A percentile compares a stretch with the other conserved stretches of the same genome.
phyloP scores from a whole-genome alignment of 768 basidiomycete genomes.

The Coprinellus micaceus region DNA sequence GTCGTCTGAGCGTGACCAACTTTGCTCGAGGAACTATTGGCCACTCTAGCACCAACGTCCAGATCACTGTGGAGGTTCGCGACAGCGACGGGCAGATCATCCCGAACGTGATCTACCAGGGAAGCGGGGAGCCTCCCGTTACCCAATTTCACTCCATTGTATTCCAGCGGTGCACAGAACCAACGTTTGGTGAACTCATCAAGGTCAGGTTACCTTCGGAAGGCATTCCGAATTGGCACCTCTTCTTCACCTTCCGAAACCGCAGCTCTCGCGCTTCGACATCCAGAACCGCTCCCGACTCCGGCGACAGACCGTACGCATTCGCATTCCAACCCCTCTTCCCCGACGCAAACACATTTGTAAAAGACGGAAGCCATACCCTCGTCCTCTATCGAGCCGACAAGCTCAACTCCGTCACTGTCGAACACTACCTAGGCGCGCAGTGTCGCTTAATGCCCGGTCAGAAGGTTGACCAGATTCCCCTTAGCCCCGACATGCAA shows the following conservation, averaged over 20 bases:
- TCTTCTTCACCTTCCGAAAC: conserved; percentile 93
- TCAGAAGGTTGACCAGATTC: conserved; percentile 57
- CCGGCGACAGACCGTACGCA: conserved; percentile 75
- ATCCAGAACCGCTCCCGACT: conserved; percentile 36
- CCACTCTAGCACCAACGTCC: conserved; percentile 63
- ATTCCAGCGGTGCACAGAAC: conserved; percentile 81
- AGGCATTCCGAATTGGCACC: conserved; percentile 74
- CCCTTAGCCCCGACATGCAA: conserved; percentile 56
- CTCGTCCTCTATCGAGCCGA: conserved; percentile 84
- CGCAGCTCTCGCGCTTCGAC: conserved; percentile 41
- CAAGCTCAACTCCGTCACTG: conserved; percentile 53
- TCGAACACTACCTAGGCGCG: conserved; percentile 69
- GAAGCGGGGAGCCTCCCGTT: conserved; percentile 79
- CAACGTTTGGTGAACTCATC: conserved; percentile 90
- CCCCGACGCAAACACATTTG: conserved; percentile 67
- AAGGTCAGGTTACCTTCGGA: conserved; percentile 76
- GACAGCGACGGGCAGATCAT: conserved; percentile 65
- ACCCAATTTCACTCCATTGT: conserved; percentile 88
- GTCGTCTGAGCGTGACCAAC: conserved; percentile 56
- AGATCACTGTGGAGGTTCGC: conserved; percentile 88
- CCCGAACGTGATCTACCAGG: conserved; percentile 72
- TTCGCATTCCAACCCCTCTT: conserved; percentile 91
- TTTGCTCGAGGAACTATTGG: conserved; percentile 59
- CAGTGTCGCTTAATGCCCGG: conserved; percentile 57
- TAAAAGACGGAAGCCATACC: conserved; percentile 87